A percentile compares a stretch with the other conserved stretches of the same genome.
Conservation (phyloP, 1,139 yeast species). For the Geotrichum candidum region DNA sequence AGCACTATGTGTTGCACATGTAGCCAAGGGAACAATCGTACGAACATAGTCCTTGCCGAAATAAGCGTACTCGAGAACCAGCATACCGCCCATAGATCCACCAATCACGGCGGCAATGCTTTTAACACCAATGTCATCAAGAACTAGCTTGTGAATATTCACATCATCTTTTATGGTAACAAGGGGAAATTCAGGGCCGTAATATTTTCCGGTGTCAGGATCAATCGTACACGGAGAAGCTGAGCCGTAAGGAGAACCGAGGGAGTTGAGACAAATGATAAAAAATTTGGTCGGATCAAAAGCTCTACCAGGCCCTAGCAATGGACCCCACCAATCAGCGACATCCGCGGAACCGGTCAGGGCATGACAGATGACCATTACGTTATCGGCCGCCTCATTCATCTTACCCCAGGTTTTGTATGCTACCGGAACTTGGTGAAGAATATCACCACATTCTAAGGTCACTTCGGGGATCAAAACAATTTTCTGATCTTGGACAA, state of each 20-base stretch:
- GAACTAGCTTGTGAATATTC: conserved; percentile 63
- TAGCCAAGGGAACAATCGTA: conserved; percentile 77
- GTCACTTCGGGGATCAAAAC: conserved; percentile 71
- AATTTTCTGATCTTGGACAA: conserved; percentile 76
- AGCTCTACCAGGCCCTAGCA: conserved; percentile 77
- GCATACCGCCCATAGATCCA: conserved; percentile 99
- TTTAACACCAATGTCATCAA: conserved; percentile 66
- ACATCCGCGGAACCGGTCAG: conserved; percentile 93
- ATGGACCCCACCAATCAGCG: conserved; percentile 97
- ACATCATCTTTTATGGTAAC: conserved; percentile 91
- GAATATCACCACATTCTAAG: conserved; percentile 76
- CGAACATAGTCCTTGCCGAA: conserved; percentile 67
- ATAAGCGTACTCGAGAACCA: conserved; percentile 79
- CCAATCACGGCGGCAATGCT: conserved; percentile 83
- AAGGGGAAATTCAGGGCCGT: conserved; percentile 93
- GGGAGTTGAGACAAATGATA: conserved; percentile 77
- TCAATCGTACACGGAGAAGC: conserved; percentile 84
- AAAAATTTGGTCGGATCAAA: conserved; percentile 87
- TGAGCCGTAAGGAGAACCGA: conserved; percentile 95
- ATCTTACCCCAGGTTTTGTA: conserved; percentile 92
- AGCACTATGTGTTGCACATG: conserved; percentile 91
- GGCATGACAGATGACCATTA: conserved; percentile 87
- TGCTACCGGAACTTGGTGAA: conserved; percentile 79
- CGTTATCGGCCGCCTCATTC: conserved; percentile 62
- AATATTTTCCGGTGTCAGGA: conserved; percentile 62